A percentile compares a stretch with the other conserved stretches of the same genome.
Conservation (phyloP, 2,329 filamentous ascomycete genomes). For the Stagonosporopsis cucurbitacearum region DNA sequence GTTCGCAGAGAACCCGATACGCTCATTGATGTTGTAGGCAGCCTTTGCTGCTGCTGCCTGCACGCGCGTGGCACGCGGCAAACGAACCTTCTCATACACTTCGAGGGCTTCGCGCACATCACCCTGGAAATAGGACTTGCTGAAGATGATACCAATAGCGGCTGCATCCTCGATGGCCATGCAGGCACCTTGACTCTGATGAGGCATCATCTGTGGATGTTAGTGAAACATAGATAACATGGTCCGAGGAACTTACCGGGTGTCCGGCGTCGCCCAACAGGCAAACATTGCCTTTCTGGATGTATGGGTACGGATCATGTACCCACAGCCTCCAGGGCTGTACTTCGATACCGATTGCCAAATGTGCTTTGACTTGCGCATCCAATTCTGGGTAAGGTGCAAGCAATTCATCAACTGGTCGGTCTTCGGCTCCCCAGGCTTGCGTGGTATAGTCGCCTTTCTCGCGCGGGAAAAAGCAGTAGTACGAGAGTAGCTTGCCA, state of each 20-base stretch:
- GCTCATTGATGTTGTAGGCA: conserved; percentile 49
- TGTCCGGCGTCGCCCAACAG: conserved; percentile 72
- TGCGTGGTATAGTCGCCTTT: conserved; percentile 67
- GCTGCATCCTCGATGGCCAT: conserved; percentile 73
- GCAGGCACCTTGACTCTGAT: conserved; percentile 73
- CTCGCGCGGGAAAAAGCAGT: conserved; percentile 71
- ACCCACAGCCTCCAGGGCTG: conserved; percentile 71
- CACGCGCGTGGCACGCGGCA: conserved; percentile 48
- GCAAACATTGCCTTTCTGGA: conserved; percentile 60
- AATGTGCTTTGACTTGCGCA: conserved; percentile 61
- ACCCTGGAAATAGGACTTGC: conserved; percentile 51
- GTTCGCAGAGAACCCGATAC: conserved; percentile 63
- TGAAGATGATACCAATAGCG: conserved; percentile 67
- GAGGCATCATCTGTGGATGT: conserved; percentile 66
- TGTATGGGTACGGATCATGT: conserved; percentile 67
- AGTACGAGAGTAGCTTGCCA: conserved; percentile 70
- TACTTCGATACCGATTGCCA: conserved; percentile 67
- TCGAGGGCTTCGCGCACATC: conserved; percentile 42
- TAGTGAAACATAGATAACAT: background rate
- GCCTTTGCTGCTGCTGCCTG: conserved; percentile 49
- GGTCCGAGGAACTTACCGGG: conserved; percentile 54
- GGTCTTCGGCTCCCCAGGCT: conserved; percentile 62
- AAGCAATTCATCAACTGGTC: conserved; percentile 65
- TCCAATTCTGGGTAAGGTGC: conserved; percentile 67
- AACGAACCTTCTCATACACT: conserved; percentile 46